Evolutionary conservation across 176 grass and related monocot species (phyloP), one percentile per base, ranked within the genome.

Genomic region (Dendrocalamus sinicus): DNA sequence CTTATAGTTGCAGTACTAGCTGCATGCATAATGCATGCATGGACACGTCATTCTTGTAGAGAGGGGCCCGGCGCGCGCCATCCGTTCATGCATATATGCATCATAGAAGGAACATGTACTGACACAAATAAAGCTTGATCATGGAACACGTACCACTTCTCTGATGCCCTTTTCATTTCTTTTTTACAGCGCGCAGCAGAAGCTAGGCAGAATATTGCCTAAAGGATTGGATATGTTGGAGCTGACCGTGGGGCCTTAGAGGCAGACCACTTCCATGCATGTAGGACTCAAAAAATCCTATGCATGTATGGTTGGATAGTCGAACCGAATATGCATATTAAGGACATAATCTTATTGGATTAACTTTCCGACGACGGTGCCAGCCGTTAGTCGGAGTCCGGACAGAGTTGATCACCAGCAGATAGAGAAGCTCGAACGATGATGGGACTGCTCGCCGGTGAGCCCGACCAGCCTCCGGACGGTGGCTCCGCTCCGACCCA

Each of bases 221-320:
- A 40, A 0, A 62, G 67, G 39, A 17, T 30, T 47, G 67, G 53
- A 46, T 72, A 47, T 39, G 69, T 11, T 14, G 84, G 26, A 26
- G 44, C 14, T 3, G 60, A 4, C 3, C 5, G 50, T 84, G 59
- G 80, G 80, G 10, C 68, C 80, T 47, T 60, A 79, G 80, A 66
- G 84, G 84, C 80, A 75, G 75, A 79, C 67, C 84, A 83, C 50
- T 72, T 50, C 63, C 46, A 23, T 70, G 48, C 30, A 67, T 51
- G 37, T 7, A 24, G 10, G 9, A 37, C 35, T 37, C 35, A 32
- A 32, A 32, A 4, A 37, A 0, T 37, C 35, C 35, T 37, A 37
- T 37, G 35, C 35, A 37, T 37, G 35, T 37, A 37, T 37, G 35
- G 35, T 37, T 37, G 35, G 35, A 37, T 37, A 37, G 4, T 37